Base-by-base conservation (phyloP, 163 green algal species). In the Prototheca wickerhamii region DNA sequence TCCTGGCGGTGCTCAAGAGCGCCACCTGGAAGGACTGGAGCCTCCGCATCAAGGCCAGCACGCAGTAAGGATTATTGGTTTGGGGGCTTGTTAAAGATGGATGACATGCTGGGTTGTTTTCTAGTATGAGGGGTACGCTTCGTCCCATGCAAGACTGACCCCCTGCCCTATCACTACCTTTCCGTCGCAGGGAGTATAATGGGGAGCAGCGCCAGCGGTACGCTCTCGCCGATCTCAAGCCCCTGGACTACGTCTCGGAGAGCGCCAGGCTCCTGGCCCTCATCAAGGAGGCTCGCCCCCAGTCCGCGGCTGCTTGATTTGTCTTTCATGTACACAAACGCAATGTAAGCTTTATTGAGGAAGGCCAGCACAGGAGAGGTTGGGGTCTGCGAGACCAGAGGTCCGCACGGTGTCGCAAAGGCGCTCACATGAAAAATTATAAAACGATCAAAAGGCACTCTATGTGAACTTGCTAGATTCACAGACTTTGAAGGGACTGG, bases 11-110 rank as follows among this genome's bases (percentile, higher is more conserved):
- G 25, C 56, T 91, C 5, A 70, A 74, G 34, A 33, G 40, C 3
- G 73, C 72, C 2, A 65, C 74, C 50, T 93, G 81, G 77, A 68
- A 46, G 26, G 69, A 83, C 20, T 87, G 76, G 75, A 59, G 66
- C 30, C 44, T 86, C 28, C 72, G 73, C 17, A 29, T 83, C 2
- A 76, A 74, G 64, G 69, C 57, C 44, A 73, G 77, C 59, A 65
- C 71, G 20, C 71, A 78, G 58, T 70, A 32, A 51, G 67, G 46
- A 3, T 5, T 25, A 44, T 21, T 21, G 37, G 37, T 44, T 10
- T 10, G 10, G 37, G 37, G n/a, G n/a, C n/a, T n/a, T n/a, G n/a
- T n/a, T n/a, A 44, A 44, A 44, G 37, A 15, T 44, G 37, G 10
- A 44, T 44, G 37, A 44, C 37, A 44, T 44, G 37, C 37, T 44